A percentile compares a stretch with the other conserved stretches of the same genome.
Evolutionary conservation across 2,329 filamentous ascomycete species (phyloP).

Genomic region (Blumeria hordei): DNA sequence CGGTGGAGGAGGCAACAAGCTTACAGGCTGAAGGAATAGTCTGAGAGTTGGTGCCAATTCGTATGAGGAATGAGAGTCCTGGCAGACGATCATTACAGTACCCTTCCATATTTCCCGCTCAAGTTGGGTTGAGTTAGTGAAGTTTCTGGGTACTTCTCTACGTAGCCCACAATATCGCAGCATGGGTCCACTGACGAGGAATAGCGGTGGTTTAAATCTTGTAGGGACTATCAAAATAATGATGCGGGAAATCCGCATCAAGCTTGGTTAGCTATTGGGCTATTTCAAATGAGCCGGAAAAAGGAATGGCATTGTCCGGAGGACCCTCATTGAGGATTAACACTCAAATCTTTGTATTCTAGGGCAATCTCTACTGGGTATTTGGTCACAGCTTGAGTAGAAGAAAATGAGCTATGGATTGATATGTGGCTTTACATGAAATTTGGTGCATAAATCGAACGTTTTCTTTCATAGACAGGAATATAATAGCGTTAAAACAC

Average conservation of each 20-base stretch:
- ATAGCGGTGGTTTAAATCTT: conserved; percentile 60
- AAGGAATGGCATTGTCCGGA: neutral
- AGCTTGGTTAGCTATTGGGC: conserved; percentile 15
- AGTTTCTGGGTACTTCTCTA: conserved; percentile 25
- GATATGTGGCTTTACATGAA: no score
- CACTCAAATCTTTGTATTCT: no score
- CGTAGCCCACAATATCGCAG: conserved; percentile 73
- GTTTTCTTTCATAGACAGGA: no score
- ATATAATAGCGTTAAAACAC: conserved; percentile 3
- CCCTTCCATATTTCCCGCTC: conserved; percentile 77
- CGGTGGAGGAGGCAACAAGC: conserved; percentile 57
- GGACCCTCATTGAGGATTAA: no score
- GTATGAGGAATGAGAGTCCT: conserved; percentile 64
- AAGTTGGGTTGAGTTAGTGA: conserved; percentile 8
- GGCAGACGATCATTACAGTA: conserved; percentile 84
- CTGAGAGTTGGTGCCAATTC: conserved; percentile 57
- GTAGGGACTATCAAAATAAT: conserved; percentile 23
- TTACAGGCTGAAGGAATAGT: conserved; percentile 68
- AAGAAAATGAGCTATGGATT: no score
- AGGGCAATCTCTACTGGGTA: no score
- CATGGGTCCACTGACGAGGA: conserved; percentile 73
- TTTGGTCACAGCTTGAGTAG: no score
- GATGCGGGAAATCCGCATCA: conserved; percentile 16
- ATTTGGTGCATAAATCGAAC: no score
- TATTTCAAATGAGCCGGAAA: neutral